Conservation (phyloP, 179 eudicot species). For the Camellia oleifera region DNA sequence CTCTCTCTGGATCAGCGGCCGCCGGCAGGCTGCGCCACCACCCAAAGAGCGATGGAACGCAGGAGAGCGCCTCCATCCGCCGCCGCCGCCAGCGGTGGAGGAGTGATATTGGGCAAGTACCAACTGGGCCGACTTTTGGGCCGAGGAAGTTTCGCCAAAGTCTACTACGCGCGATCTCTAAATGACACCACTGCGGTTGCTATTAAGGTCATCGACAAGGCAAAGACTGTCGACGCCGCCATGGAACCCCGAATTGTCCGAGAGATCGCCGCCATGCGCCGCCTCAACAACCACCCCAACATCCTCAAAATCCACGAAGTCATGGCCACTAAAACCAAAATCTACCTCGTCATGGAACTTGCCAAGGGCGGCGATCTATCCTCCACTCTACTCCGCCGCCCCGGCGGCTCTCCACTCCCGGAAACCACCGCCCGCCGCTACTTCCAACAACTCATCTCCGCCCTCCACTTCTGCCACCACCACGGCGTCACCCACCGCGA, state of each 20-base stretch:
- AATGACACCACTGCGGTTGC: conserved; percentile 46
- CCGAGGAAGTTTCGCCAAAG: conserved; percentile 77
- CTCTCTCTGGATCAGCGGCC: neutral
- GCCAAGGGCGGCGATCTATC: conserved; percentile 72
- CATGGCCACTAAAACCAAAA: conserved; percentile 58
- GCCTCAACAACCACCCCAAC: conserved; percentile 60
- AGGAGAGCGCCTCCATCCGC: conserved; percentile 10
- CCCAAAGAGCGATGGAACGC: conserved; percentile 12
- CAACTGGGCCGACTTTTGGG: conserved; percentile 67
- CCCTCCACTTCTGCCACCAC: conserved; percentile 63
- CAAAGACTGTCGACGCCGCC: conserved; percentile 23
- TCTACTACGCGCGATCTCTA: conserved; percentile 54
- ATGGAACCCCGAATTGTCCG: conserved; percentile 44
- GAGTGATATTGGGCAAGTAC: conserved; percentile 49
- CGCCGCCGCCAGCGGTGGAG: conserved; percentile 17
- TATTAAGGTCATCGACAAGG: conserved; percentile 52
- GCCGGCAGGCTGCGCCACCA: neutral
- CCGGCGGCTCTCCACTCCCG: conserved; percentile 38
- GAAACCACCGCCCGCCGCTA: conserved; percentile 54
- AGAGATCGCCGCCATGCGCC: conserved; percentile 70
- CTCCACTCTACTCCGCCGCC: conserved; percentile 35
- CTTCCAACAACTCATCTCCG: conserved; percentile 64
- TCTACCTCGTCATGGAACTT: conserved; percentile 78
- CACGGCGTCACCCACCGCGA: conserved; percentile 70
- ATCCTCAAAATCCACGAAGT: conserved; percentile 68